Evolutionary conservation across 1,284 basidiomycete species (phyloP), one percentile per base, ranked within the genome.

Genomic region (Ustilago bromivora): DNA sequence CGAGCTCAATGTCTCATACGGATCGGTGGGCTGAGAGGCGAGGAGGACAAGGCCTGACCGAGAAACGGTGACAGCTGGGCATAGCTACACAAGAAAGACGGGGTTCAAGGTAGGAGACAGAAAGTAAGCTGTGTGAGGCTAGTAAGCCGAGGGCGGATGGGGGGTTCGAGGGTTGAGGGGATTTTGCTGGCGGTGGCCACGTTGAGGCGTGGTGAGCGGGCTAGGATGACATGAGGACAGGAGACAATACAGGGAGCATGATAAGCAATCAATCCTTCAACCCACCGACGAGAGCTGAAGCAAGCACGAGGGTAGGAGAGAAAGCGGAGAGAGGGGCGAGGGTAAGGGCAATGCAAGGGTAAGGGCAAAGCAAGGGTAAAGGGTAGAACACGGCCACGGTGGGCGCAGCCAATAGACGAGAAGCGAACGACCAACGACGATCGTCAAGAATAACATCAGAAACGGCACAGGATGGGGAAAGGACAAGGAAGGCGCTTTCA

Each of bases 141-240:
- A 41, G 34, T 35, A 47, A 41, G 36, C n/a, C 47, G 31, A 36
- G 13, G 23, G 31, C 4, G n/a, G 58, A 8, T 40, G 31, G 34
- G 31, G 23, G 28, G 32, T 15, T 31, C 19, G 36, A 65, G 71
- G 71, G 71, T 59, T 73, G 71, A 73, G 71, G 71, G 68, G 71
- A 65, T 68, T 68, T 65, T 40, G 61, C 65, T 64, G 55, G 46
- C 58, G 57, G 34, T 19, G 31, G 43, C 64, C 71, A 67, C 71
- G 65, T 72, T 67, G 57, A 41, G 46, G 23, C 38, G 60, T 17
- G 47, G 60, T 32, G 43, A 43, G n/a, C 46, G 17, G 46, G 8
- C 46, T 49, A 2, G 17, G 10, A 35, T 4, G 52, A 41, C 36
- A 56, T 40, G 61, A 51, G 12, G 23, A 54, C 36, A 8, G 23